Base-by-base conservation (phyloP, 768 basidiomycete species). In the Boletellus emodensis region DNA sequence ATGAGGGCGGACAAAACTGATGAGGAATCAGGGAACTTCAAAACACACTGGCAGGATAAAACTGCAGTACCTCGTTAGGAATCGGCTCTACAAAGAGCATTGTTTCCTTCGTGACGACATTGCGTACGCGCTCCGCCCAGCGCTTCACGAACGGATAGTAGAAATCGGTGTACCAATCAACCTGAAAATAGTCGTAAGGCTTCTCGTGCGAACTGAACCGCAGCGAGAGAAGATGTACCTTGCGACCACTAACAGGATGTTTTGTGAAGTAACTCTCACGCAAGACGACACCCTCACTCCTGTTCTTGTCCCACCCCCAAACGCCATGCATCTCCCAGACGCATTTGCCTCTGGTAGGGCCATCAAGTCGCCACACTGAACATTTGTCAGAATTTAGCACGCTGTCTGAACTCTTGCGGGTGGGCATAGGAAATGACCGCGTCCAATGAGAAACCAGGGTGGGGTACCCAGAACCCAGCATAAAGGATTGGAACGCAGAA, bases 271-370 rank as follows among this genome's bases (percentile, higher is more conserved):
- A 98, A 55, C 77, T 87, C 63, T 92, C 90, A 42, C 88, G 76
- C 47, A 98, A 67, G 4, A 89, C 83, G 2, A 94, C 83, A 0
- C 83, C 84, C 53, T 81, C 75, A 13, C 83, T 68, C 58, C 83
- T 85, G 26, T 70, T 71, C 6, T 66, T 69, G 60, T 91, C 87
- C 85, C 87, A 97, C 0, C 83, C 81, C 95, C 96, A 99, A 4
- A 98, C 90, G 15, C 89, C 90, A 56, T 98, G 93, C 72, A 85
- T 79, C 60, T 90, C 85, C 94, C 94, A 95, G 4, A 94, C 57
- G 61, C 94, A 96, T 51, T 76, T 65, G 13, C 85, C 83, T 54
- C 64, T 46, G 0, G 85, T 88, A 12, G 92, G 90, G 0, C 91
- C 90, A 59, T 89, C 83, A 6, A 66, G 61, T 13, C 75, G 74